phyloP scores from a whole-genome alignment of 768 basidiomycete genomes.

The Boletus rufocinnamomeus region DNA sequence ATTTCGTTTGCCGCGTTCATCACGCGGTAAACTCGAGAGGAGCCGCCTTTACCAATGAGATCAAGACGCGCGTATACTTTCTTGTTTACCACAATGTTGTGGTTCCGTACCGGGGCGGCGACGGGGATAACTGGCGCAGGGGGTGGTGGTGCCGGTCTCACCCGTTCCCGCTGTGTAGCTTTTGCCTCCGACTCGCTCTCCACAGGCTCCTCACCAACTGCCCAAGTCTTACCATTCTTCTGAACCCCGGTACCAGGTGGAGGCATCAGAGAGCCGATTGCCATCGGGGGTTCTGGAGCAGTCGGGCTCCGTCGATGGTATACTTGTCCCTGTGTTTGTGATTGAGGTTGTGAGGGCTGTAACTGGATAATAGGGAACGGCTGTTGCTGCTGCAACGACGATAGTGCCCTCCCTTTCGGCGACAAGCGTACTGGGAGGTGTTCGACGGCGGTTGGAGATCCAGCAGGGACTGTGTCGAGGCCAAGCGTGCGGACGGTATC shows the following conservation, averaged over 20 bases:
- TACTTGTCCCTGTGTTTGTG: conserved; percentile 30
- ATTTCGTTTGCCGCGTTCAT: conserved; percentile 75
- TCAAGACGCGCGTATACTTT: conserved; percentile 83
- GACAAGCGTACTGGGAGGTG: conserved; percentile 33
- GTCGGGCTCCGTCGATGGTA: conserved; percentile 72
- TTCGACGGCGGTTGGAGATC: conserved; percentile 60
- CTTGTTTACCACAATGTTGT: conserved; percentile 57
- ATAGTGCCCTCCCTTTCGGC: conserved; percentile 29
- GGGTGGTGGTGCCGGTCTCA: conserved; percentile 39
- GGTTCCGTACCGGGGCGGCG: conserved; percentile 39
- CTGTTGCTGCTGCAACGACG: conserved; percentile 30
- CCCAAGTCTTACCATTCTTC: conserved; percentile 47
- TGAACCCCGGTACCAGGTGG: conserved; percentile 19
- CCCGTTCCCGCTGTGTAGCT: conserved; percentile 26
- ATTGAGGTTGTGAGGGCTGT: conserved; percentile 24
- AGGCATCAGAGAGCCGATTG: conserved; percentile 33
- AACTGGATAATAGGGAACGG: conserved; percentile 30
- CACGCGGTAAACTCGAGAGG: conserved; percentile 94
- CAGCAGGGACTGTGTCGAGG: conserved; percentile 39
- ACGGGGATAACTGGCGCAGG: conserved; percentile 27
- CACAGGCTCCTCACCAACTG: conserved; percentile 44
- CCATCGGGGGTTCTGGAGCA: conserved; percentile 59
- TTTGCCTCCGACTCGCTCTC: conserved; percentile 39
- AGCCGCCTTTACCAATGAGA: conserved; percentile 90
- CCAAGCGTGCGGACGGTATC: conserved; percentile 66